Percentiles rank a stretch among this genome's conserved stretches.
These are phyloP conservation scores for Russula olivacea DNA, from an alignment of 768 basidiomycete species.

Conservation along the genomic window DNA sequence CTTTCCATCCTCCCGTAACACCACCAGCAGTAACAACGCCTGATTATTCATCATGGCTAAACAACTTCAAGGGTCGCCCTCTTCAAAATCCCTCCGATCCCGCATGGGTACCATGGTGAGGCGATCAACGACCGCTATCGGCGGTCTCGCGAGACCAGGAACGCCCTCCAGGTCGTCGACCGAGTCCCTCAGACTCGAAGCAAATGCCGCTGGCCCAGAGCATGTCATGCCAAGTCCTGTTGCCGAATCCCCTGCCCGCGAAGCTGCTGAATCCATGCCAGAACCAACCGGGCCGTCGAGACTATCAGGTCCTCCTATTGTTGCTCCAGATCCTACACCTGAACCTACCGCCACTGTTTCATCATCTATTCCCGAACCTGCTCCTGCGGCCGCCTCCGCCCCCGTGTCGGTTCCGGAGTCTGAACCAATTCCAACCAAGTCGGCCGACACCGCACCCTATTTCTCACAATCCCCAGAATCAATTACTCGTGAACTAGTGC, in stretches of 20 bases:
- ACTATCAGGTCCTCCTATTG: slow-evolving; percentile 24
- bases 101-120: slow-evolving; percentile 24
- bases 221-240: slow-evolving; percentile 53
- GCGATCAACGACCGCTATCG: slow-evolving; percentile 23
- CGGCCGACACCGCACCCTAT: slow-evolving; percentile 20
- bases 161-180: slow-evolving; percentile 20
- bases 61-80: slow-evolving; percentile 5
- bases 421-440: background rate
- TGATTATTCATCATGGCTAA: slow-evolving; percentile 17
- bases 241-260: slow-evolving; percentile 60
- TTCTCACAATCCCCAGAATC: slow-evolving; percentile 25
- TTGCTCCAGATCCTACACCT: slow-evolving; percentile 8
- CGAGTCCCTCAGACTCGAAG: slow-evolving; percentile 33
- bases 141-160: slow-evolving; percentile 15
- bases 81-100: slow-evolving; percentile 16
- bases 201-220: slow-evolving; percentile 30
- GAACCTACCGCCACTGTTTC: slow-evolving; percentile 4
- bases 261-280: slow-evolving; percentile 37
- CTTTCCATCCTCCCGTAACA: slow-evolving; percentile 9
- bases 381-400: background rate
- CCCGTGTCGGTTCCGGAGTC: background rate
- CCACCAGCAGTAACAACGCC: background rate
- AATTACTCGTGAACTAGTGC: slow-evolving; percentile 19
- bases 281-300: slow-evolving; percentile 28
- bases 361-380: background rate